These are phyloP conservation scores for Xylaria sp. DNA, from an alignment of 2,329 filamentous ascomycete species.

Conservation along the genomic window DNA sequence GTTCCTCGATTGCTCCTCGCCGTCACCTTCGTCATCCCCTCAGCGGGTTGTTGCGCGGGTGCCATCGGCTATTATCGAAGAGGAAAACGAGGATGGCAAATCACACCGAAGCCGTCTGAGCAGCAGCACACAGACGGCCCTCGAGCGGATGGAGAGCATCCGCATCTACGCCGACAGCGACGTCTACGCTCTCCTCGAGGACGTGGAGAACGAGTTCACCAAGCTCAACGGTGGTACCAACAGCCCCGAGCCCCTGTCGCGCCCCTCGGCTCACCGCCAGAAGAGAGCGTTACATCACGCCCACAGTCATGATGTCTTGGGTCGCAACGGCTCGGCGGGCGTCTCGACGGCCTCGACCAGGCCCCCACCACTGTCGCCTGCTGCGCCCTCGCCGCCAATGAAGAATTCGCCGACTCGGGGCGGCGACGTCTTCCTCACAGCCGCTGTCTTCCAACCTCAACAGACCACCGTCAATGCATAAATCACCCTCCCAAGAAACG, in stretches of 20 bases:
- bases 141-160: constrained; percentile 67
- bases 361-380: constrained; percentile 50
- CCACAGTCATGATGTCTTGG: constrained; percentile 64
- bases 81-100: constrained; percentile 57
- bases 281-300: constrained; percentile 59
- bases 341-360: constrained; percentile 42
- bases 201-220: constrained; percentile 72
- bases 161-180: constrained; percentile 75
- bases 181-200: constrained; percentile 73
- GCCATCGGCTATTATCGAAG: constrained; percentile 66
- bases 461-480: constrained; percentile 33
- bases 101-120: constrained; percentile 40
- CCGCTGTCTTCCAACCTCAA: constrained; percentile 61
- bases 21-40: constrained; percentile 59
- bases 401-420: constrained; percentile 49
- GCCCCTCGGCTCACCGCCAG: constrained; percentile 51
- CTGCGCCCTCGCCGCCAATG: constrained; percentile 51
- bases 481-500: background rate
- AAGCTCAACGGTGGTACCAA: constrained; percentile 54
- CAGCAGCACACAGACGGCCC: constrained; percentile 45
- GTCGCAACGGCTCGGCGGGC: constrained; percentile 47
- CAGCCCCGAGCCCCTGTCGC: constrained; percentile 38
- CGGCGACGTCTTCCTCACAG: constrained; percentile 59
- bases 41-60: constrained; percentile 65
- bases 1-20: constrained; percentile 46